These are phyloP conservation scores for Carex kokanica DNA, from an alignment of 176 grass and related monocot genomes.

Conservation along the genomic window DNA sequence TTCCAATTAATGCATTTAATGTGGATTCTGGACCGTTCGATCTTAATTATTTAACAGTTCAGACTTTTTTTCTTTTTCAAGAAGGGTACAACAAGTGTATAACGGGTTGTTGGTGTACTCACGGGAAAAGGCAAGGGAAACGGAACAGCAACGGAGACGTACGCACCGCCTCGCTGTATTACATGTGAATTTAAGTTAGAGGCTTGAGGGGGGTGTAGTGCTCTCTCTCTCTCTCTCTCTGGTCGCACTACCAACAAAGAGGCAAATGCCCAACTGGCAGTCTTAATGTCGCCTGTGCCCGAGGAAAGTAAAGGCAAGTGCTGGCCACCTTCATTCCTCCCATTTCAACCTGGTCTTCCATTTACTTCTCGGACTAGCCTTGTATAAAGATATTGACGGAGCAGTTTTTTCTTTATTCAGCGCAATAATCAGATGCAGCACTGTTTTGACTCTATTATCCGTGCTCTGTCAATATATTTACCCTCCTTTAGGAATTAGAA, in stretches of 20 bases:
- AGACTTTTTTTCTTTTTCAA: no score
- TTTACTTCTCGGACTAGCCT: conserved; percentile 17
- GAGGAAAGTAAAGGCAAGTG: conserved; percentile 25
- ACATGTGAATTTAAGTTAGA: conserved; percentile 18
- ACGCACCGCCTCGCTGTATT: conserved; percentile 28
- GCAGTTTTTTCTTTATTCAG: no score
- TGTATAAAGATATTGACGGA: no score
- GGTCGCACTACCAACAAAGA: conserved; percentile 16
- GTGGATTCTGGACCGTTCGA: neutral
- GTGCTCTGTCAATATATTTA: no score
- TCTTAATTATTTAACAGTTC: neutral
- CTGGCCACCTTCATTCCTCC: neutral
- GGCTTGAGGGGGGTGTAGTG: neutral
- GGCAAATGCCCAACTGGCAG: conserved; percentile 30
- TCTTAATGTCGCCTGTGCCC: conserved; percentile 28
- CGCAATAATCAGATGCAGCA: no score
- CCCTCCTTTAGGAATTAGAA: neutral
- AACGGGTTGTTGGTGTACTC: no score
- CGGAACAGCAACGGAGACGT: conserved; percentile 12
- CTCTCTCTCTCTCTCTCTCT: neutral
- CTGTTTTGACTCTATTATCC: no score
- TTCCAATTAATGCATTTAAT: neutral
- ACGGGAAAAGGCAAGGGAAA: neutral
- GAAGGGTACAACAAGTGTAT: no score
- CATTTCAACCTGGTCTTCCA: conserved; percentile 5